Percentiles rank a stretch among this genome's conserved stretches.
phyloP scores from a whole-genome alignment of 345 rosid species.

The Chamaenerion angustifolium region DNA sequence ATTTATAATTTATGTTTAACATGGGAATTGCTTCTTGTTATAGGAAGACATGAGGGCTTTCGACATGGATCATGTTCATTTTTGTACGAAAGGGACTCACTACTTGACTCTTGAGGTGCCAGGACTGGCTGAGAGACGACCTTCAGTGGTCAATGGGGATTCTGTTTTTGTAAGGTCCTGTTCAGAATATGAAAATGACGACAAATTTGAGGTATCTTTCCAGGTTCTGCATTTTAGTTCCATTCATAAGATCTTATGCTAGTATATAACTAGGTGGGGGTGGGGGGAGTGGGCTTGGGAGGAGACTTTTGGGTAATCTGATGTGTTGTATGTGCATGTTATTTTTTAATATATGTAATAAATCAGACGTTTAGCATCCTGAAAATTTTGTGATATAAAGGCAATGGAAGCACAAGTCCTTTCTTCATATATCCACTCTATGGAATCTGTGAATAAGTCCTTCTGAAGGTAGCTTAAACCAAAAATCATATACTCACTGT shows the following conservation, averaged over 20 bases:
- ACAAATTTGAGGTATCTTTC: slow-evolving; percentile 32
- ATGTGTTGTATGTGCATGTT: too few species aligned
- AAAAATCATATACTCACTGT: too few species aligned
- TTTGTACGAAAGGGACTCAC: slow-evolving; percentile 39
- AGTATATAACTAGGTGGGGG: background rate
- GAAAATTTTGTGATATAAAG: too few species aligned
- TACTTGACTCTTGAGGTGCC: slow-evolving; percentile 56
- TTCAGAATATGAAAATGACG: slow-evolving; percentile 15
- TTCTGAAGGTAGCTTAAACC: too few species aligned
- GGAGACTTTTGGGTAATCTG: too few species aligned
- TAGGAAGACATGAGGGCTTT: slow-evolving; percentile 74
- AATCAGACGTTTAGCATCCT: too few species aligned
- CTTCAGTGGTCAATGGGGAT: slow-evolving; percentile 82
- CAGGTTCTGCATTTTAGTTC: background rate
- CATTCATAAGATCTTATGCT: background rate
- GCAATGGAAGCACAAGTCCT: too few species aligned
- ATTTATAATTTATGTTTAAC: slow-evolving; percentile 4
- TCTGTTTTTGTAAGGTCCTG: slow-evolving; percentile 36
- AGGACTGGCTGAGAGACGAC: slow-evolving; percentile 90
- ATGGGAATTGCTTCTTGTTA: slow-evolving; percentile 2
- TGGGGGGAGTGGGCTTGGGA: too few species aligned
- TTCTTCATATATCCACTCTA: too few species aligned
- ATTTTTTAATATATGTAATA: too few species aligned
- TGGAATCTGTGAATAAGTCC: too few species aligned
- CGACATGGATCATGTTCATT: slow-evolving; percentile 51